Percentiles rank a stretch among this genome's conserved stretches.
phyloP scores from a whole-genome alignment of 1,284 basidiomycete genomes.

The Apiotrichum domesticum region DNA sequence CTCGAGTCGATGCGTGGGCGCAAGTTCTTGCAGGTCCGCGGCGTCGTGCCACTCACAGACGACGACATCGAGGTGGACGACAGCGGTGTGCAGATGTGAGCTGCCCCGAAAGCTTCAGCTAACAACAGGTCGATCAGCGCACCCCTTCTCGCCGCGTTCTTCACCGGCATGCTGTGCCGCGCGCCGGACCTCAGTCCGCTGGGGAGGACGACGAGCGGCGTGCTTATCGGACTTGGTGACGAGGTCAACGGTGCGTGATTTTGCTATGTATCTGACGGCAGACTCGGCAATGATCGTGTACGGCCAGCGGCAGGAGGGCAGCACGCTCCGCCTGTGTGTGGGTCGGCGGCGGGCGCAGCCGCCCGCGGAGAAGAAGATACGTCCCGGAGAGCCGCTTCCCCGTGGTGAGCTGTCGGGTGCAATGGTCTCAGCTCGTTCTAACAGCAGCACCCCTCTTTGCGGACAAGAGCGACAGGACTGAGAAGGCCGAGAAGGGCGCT shows the following conservation, averaged over 20 bases:
- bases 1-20: constrained; percentile 45
- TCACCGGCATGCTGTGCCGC: constrained; percentile 35
- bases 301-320: constrained; percentile 8
- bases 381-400: constrained; percentile 47
- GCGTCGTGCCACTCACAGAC: constrained; percentile 28
- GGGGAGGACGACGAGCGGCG: constrained; percentile 32
- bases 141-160: constrained; percentile 33
- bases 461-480: constrained; percentile 12
- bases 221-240: constrained; percentile 43
- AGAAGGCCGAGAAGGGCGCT: no score
- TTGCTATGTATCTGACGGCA: neutral
- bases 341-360: constrained; percentile 24
- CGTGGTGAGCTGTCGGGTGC: constrained; percentile 23
- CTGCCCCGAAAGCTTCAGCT: neutral
- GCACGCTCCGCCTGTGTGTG: constrained; percentile 27
- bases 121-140: constrained; percentile 26
- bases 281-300: constrained; percentile 13
- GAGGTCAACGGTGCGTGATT: constrained; percentile 24
- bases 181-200: constrained; percentile 18
- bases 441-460: constrained; percentile 27
- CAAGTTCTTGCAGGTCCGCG: constrained; percentile 38
- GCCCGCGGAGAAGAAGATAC: constrained; percentile 28
- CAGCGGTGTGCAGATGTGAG: constrained; percentile 34
- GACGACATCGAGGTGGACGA: constrained; percentile 34
- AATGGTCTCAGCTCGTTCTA: neutral